Evolutionary conservation across 2,329 filamentous ascomycete species (phyloP).

Genomic region (Aspergillus texensis): DNA sequence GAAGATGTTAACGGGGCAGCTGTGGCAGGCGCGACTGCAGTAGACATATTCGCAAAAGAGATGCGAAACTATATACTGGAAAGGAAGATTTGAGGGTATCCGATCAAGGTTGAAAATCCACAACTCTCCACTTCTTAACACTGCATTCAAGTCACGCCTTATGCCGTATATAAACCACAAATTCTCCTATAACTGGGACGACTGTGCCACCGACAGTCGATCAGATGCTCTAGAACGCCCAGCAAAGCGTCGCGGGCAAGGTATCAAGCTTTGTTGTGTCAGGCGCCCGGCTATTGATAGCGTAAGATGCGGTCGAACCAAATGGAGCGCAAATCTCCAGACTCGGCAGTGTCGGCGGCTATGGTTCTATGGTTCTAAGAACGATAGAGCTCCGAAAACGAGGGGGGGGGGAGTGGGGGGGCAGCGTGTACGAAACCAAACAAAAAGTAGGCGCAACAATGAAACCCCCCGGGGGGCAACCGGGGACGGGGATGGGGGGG

Average conservation of each 20-base stretch:
- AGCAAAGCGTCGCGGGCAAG: conserved; percentile 11
- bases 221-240: conserved; percentile 1
- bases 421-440: too few relatives aligned
- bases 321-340: conserved; percentile 18
- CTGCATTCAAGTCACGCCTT: neutral
- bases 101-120: neutral
- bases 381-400: conserved; percentile 9
- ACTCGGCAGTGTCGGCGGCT: conserved; percentile 21
- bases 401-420: too few relatives aligned
- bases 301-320: conserved; percentile 13
- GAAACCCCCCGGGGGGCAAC: too few relatives aligned
- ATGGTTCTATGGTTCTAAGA: conserved; percentile 19
- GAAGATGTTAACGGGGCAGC: conserved; percentile 47
- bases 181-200: conserved; percentile 4
- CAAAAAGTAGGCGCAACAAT: too few relatives aligned
- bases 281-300: conserved; percentile 7
- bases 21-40: conserved; percentile 50
- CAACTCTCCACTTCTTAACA: neutral
- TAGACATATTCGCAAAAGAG: conserved; percentile 44
- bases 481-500: too few relatives aligned
- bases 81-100: neutral
- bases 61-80: neutral
- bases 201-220: conserved; percentile 14
- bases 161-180: conserved; percentile 15
- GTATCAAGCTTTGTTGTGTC: conserved; percentile 18